These are phyloP conservation scores for Phytophthora sp. DNA, from an alignment of 352 stramenopile genomes.

Conservation along the genomic window DNA sequence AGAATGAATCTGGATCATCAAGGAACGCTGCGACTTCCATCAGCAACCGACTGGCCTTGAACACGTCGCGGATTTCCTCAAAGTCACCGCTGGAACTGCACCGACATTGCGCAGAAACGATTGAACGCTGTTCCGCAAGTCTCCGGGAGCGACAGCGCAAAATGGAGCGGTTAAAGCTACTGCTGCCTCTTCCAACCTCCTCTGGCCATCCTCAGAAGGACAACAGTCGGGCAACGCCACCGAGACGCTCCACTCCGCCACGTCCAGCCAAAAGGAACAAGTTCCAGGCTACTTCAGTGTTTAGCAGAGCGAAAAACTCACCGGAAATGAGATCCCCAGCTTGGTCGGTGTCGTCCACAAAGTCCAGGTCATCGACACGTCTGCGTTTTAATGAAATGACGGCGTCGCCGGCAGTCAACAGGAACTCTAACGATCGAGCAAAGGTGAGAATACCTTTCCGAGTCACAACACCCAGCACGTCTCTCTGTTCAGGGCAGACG, in stretches of 20 bases:
- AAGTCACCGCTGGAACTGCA: conserved; percentile 27
- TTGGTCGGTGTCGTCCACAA: conserved; percentile 11
- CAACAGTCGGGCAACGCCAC: background rate
- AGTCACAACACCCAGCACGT: background rate
- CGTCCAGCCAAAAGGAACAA: conserved; percentile 25
- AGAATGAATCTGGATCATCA: background rate
- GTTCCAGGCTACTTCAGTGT: background rate
- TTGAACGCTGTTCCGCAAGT: conserved; percentile 16
- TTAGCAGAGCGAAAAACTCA: background rate
- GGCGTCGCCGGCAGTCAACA: background rate
- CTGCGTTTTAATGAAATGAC: conserved; percentile 12
- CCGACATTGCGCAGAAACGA: conserved; percentile 22
- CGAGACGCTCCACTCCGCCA: conserved; percentile 11
- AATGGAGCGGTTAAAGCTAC: conserved; percentile 31
- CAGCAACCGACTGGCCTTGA: background rate
- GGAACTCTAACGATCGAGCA: background rate
- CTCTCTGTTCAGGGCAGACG: background rate
- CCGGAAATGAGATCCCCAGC: background rate
- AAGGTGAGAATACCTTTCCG: background rate
- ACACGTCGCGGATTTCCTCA: background rate
- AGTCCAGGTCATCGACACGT: background rate
- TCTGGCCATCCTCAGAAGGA: background rate
- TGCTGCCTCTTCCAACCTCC: background rate
- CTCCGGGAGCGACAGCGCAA: conserved; percentile 30
- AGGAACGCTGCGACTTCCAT: background rate